A percentile compares a stretch with the other conserved stretches of the same genome.
phyloP scores from a whole-genome alignment of 768 basidiomycete species.

The Punctularia strigosozonata region DNA sequence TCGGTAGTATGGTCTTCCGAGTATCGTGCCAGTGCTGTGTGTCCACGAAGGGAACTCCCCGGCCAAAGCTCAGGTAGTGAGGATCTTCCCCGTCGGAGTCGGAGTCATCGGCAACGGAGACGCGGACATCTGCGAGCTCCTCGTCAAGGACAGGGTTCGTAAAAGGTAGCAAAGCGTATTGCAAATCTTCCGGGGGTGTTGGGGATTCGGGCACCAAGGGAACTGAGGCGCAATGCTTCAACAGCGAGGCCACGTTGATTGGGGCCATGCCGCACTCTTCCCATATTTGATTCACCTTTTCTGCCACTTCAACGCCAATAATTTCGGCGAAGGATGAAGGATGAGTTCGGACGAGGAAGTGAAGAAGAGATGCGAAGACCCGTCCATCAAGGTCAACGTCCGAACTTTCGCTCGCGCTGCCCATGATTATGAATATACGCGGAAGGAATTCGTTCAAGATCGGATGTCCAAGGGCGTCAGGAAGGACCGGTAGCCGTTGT shows the following conservation, averaged over 20 bases:
- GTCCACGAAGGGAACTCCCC: conserved; percentile 32
- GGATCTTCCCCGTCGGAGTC: conserved; percentile 5
- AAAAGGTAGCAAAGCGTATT: conserved; percentile 23
- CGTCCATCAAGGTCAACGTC: conserved; percentile 41
- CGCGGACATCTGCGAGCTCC: conserved; percentile 23
- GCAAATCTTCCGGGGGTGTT: neutral
- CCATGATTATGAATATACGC: conserved; percentile 19
- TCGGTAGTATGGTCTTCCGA: conserved; percentile 35
- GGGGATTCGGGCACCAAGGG: conserved; percentile 3
- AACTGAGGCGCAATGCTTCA: conserved; percentile 15
- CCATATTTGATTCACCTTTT: conserved; percentile 16
- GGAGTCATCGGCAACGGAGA: conserved; percentile 12
- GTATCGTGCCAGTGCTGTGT: conserved; percentile 50
- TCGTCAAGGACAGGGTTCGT: conserved; percentile 27
- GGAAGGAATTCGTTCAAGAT: conserved; percentile 31
- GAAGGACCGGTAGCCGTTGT: conserved; percentile 13
- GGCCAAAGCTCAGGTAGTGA: conserved; percentile 25
- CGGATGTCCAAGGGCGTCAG: conserved; percentile 16
- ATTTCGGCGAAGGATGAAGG: conserved; percentile 14
- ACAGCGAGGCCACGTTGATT: conserved; percentile 19
- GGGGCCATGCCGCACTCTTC: conserved; percentile 6
- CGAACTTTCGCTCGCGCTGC: conserved; percentile 12
- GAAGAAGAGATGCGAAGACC: conserved; percentile 35
- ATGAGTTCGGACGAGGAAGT: conserved; percentile 18
- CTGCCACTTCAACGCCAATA: conserved; percentile 16